phyloP scores from a whole-genome alignment of 1,284 basidiomycete species.

The Austroboletus novae-zelandiae region DNA sequence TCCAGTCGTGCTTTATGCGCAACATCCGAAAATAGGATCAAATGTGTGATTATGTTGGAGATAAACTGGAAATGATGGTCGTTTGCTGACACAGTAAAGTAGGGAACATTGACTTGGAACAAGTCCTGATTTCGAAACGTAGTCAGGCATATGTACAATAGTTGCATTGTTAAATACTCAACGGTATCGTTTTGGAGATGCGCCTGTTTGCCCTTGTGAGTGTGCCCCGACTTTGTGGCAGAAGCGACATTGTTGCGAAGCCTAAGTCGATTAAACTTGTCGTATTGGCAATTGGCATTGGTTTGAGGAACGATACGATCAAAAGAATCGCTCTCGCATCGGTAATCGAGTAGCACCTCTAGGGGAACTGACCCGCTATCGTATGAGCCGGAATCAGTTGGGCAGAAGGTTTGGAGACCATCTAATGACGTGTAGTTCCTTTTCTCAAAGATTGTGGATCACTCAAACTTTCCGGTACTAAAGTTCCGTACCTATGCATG shows the following conservation, averaged over 20 bases:
- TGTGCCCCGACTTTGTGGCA: slow-evolving; percentile 36
- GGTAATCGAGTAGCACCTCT: slow-evolving; percentile 84
- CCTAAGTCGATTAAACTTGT: slow-evolving; percentile 93
- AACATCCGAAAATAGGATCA: slow-evolving; percentile 87
- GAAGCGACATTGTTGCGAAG: slow-evolving; percentile 71
- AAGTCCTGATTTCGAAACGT: slow-evolving; percentile 58
- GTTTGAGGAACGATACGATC: slow-evolving; percentile 91
- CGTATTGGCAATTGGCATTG: slow-evolving; percentile 83
- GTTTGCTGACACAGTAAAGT: slow-evolving; percentile 87
- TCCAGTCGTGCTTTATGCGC: slow-evolving; percentile 75
- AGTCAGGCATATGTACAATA: slow-evolving; percentile 13
- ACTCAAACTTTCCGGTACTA: neutral
- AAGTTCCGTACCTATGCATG: slow-evolving; percentile 68
- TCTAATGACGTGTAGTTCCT: slow-evolving; percentile 76
- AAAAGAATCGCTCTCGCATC: slow-evolving; percentile 80
- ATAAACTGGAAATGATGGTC: slow-evolving; percentile 86
- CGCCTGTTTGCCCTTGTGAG: slow-evolving; percentile 43
- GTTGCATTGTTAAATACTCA: slow-evolving; percentile 17
- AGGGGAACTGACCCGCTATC: slow-evolving; percentile 69
- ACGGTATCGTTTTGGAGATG: slow-evolving; percentile 85
- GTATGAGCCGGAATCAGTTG: slow-evolving; percentile 43
- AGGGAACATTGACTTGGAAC: slow-evolving; percentile 77
- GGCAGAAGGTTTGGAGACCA: slow-evolving; percentile 89
- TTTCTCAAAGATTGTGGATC: slow-evolving; percentile 5
- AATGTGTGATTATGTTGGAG: slow-evolving; percentile 85